Percentiles rank a stretch among this genome's conserved stretches.
Evolutionary conservation across 1,284 basidiomycete species (phyloP).

Genomic region (Leccinum griseonigrum): DNA sequence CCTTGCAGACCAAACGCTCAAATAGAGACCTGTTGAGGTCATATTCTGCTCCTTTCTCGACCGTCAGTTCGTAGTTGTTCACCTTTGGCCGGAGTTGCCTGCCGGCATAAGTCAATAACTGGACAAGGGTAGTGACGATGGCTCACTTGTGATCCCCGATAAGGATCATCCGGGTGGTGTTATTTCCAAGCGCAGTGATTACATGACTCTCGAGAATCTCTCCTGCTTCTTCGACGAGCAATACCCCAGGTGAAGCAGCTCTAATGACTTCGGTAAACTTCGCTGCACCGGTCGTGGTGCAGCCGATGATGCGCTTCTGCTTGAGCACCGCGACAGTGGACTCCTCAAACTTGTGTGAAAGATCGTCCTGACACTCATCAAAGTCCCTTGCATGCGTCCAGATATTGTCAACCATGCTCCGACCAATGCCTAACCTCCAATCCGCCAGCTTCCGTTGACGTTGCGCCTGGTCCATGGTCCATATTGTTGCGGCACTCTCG

Average conservation of each 20-base stretch:
- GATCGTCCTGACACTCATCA: constrained; percentile 38
- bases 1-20: constrained; percentile 58
- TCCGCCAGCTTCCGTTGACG: constrained; percentile 33
- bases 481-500: constrained; percentile 34
- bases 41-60: constrained; percentile 61
- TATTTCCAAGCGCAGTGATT: constrained; percentile 48
- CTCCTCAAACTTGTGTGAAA: constrained; percentile 39
- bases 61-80: constrained; percentile 58
- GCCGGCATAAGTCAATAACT: neutral
- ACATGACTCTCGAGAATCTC: constrained; percentile 69
- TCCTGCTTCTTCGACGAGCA: constrained; percentile 69
- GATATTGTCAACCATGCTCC: constrained; percentile 38
- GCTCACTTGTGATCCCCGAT: constrained; percentile 70
- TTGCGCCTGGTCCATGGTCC: constrained; percentile 38
- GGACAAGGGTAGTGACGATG: neutral
- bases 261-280: constrained; percentile 50
- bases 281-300: constrained; percentile 66
- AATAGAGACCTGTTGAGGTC: constrained; percentile 65
- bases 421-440: constrained; percentile 43
- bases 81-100: constrained; percentile 71
- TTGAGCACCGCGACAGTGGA: constrained; percentile 37
- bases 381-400: constrained; percentile 37
- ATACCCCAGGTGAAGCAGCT: constrained; percentile 44
- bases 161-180: constrained; percentile 52
- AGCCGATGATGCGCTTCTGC: constrained; percentile 55